phyloP scores from a whole-genome alignment of 768 basidiomycete genomes.

The Pilatotrama ljubarskyi region DNA sequence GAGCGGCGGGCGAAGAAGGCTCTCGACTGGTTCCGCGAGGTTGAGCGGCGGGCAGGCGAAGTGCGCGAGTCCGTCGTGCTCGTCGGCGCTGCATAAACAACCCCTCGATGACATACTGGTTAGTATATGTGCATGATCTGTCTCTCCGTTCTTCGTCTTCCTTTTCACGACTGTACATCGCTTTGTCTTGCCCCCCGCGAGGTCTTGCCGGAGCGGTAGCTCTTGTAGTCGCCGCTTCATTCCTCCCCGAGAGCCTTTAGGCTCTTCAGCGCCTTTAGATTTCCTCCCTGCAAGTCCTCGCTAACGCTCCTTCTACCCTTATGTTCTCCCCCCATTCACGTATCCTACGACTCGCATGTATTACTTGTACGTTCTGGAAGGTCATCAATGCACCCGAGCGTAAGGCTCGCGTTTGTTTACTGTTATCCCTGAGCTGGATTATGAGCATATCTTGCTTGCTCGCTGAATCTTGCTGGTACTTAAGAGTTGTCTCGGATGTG shows the following conservation, averaged over 20 bases:
- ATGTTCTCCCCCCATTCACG: conserved; percentile 12
- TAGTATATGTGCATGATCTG: conserved; percentile 2
- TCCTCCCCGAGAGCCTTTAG: background rate
- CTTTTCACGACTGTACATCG: conserved; percentile 15
- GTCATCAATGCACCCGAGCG: conserved; percentile 4
- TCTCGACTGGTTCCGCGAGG: conserved; percentile 65
- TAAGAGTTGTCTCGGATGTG: too few relatives aligned
- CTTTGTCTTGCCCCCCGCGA: background rate
- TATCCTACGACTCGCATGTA: conserved; percentile 20
- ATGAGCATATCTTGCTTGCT: too few relatives aligned
- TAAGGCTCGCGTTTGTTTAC: background rate
- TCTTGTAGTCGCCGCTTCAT: background rate
- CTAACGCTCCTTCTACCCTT: conserved; percentile 18
- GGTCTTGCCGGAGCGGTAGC: conserved; percentile 4
- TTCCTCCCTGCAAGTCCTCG: conserved; percentile 8
- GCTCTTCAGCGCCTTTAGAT: background rate
- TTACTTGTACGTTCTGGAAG: conserved; percentile 19
- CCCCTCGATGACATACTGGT: conserved; percentile 1
- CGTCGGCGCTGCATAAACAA: conserved; percentile 4
- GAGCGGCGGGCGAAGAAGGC: conserved; percentile 73
- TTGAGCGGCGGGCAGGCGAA: conserved; percentile 48
- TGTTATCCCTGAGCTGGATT: too few relatives aligned
- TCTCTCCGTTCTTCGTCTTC: background rate
- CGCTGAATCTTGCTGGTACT: too few relatives aligned
- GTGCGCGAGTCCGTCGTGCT: conserved; percentile 33